phyloP scores from a whole-genome alignment of 305 asterid genomes.

The Rubia peregrina region DNA sequence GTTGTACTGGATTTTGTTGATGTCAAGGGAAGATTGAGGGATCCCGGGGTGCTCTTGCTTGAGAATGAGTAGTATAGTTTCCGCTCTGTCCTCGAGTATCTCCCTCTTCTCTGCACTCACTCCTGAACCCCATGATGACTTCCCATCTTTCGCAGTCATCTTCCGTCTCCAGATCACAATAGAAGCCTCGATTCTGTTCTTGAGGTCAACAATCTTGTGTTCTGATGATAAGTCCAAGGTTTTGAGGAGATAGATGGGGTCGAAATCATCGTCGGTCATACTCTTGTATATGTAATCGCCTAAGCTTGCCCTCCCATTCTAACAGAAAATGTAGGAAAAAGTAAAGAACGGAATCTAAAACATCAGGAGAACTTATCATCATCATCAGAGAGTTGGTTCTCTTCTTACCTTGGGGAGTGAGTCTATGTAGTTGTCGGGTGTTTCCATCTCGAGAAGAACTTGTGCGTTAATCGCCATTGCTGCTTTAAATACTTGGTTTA shows the following conservation, averaged over 20 bases:
- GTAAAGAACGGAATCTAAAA: background rate
- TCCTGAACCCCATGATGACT: conserved; percentile 72
- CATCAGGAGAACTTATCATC: background rate
- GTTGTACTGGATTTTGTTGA: conserved; percentile 75
- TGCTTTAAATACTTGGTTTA: conserved; percentile 85
- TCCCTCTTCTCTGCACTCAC: conserved; percentile 84
- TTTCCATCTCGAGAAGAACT: conserved; percentile 66
- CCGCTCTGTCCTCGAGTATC: conserved; percentile 77
- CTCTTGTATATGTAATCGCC: conserved; percentile 80
- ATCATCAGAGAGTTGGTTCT: background rate
- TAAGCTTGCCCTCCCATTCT: conserved; percentile 86
- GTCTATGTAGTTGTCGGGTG: conserved; percentile 79
- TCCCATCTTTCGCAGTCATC: conserved; percentile 68
- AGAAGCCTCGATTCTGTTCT: conserved; percentile 81
- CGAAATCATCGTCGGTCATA: conserved; percentile 69
- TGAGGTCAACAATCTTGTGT: conserved; percentile 80
- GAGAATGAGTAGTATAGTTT: conserved; percentile 50
- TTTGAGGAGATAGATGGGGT: conserved; percentile 51
- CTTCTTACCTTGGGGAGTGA: conserved; percentile 77
- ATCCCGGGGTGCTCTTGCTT: conserved; percentile 81
- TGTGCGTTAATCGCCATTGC: conserved; percentile 89
- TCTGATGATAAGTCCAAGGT: conserved; percentile 62
- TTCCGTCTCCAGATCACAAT: conserved; percentile 77
- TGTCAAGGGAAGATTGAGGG: conserved; percentile 79
- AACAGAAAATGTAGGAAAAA: background rate